Percentiles rank a stretch among this genome's conserved stretches.
Conservation (phyloP, 768 basidiomycete species). For the Boletus pseudo-olivaceus region DNA sequence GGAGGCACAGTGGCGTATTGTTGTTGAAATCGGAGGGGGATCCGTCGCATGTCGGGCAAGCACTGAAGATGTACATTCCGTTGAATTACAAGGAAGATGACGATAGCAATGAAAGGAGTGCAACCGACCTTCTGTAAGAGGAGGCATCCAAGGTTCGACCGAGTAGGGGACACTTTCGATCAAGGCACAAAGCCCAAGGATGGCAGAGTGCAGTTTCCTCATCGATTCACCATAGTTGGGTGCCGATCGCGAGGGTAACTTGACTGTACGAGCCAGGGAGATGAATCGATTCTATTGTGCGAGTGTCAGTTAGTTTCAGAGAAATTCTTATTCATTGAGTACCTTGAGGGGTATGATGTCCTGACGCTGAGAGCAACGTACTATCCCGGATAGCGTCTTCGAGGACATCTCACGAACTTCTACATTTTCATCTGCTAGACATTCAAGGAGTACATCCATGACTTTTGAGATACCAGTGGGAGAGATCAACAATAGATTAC, state of each 20-base stretch:
- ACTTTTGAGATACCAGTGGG: constrained; percentile 62
- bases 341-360: constrained; percentile 85
- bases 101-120: background rate
- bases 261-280: constrained; percentile 53
- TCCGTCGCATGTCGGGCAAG: constrained; percentile 77
- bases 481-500: constrained; percentile 77
- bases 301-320: constrained; percentile 2
- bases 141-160: constrained; percentile 89
- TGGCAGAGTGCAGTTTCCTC: constrained; percentile 79
- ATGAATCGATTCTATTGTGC: constrained; percentile 73
- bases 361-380: constrained; percentile 87
- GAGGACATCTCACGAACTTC: constrained; percentile 93
- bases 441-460: constrained; percentile 81
- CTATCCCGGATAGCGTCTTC: constrained; percentile 78
- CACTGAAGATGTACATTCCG: constrained; percentile 39
- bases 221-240: constrained; percentile 69
- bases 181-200: constrained; percentile 90
- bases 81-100: background rate
- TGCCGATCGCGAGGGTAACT: constrained; percentile 66
- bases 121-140: constrained; percentile 66
- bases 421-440: constrained; percentile 85
- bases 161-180: constrained; percentile 96
- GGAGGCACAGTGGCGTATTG: constrained; percentile 80
- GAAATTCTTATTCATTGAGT: constrained; percentile 7
- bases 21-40: constrained; percentile 86